Evolutionary conservation across 805 yeast species (phyloP), one percentile per base, ranked within the genome.

Genomic region (Hermanozyma aechmeae): DNA sequence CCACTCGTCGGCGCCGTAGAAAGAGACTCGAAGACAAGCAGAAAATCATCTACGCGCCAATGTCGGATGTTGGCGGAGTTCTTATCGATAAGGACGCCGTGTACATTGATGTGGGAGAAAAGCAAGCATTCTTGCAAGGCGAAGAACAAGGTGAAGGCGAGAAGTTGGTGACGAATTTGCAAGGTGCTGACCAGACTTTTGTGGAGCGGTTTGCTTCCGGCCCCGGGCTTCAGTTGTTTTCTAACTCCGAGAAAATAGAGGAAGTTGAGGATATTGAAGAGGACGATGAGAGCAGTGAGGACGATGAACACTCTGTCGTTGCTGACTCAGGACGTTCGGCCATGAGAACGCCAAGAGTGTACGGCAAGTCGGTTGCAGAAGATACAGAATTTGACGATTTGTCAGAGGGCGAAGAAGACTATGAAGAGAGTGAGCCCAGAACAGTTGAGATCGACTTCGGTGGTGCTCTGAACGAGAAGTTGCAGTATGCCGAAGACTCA

Each of bases 41-140:
- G 51, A 92, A 87, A 53, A 74, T 85, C 41, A 85, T 92, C 2
- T 92, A 93, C 54, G 99, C 98, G 0, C 99, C 99, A 28, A 92
- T 92, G 99, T 83, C 96, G 26, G 97, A 92, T 56, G 96, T 92
- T n/a, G 96, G 96, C 33, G 99, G 99, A 53, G 94, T 92, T 21
- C 65, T 92, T 40, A 85, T 92, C 37, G 99, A 92, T 59, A 87
- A 81, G 50, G 99, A 92, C 61, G 96, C 98, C 6, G 98, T 92
- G 2, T 92, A 87, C 46, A 84, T 92, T 35, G 96, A 82, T 45
- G 75, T 82, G 6, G 86, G 85, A 2, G 61, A 59, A 15, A 56
- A 51, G 24, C 68, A 66, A 29, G 51, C 68, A 23, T 81, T 81
- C 51, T 72, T 68, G 12, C 65, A 72, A 1, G 80, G 81, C 24